Evolutionary conservation across 371 early-diverging fungal genomes (phyloP), one percentile per base, ranked within the genome.

Genomic region (Mortierella polycephala): DNA sequence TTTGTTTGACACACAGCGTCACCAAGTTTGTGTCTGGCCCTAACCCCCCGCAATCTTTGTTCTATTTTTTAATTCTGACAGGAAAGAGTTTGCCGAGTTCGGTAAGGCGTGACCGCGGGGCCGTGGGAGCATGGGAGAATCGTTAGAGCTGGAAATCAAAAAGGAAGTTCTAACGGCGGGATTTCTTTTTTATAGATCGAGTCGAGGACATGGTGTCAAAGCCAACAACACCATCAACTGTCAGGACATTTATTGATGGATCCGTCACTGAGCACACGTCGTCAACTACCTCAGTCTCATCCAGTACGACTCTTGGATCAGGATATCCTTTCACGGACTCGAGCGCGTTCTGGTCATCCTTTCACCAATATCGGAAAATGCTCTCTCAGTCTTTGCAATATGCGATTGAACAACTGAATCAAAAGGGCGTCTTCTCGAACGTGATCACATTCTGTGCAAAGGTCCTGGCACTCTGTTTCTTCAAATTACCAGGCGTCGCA

Each of bases 391-490:
- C 79, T 1, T 63, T 87, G n/a, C 81, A 80, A 47, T 83, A 85
- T 64, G 86, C 83, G 9, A 82, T 86, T 45, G 82, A 83, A 23
- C 68, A 70, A 18, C 62, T 86, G 46, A 84, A 84, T 57, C 77
- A 82, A 49, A 82, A 76, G 16, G 85, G 85, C 2, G 76, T 85
- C 13, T 83, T 83, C 40, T 85, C 89, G 0, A 86, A 85, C 49
- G 82, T 86, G 13, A 84, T 87, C 11, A 82, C 84, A 10, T 86
- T 89, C 59, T 86, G 87, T 46, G 86, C 87, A 45, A 85, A 86
- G 54, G 60, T 56, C 46, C 55, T 76, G 81, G 89, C 89, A 20
- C 57, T 84, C 11, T 85, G 86, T 23, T 88, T 87, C 61, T 85
- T 88, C 41, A 88, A 87, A 49, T 68, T 88, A 10, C 89, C 89